Evolutionary conservation across 805 yeast species (phyloP).

Genomic region (Barnettozyma wickerhamii): DNA sequence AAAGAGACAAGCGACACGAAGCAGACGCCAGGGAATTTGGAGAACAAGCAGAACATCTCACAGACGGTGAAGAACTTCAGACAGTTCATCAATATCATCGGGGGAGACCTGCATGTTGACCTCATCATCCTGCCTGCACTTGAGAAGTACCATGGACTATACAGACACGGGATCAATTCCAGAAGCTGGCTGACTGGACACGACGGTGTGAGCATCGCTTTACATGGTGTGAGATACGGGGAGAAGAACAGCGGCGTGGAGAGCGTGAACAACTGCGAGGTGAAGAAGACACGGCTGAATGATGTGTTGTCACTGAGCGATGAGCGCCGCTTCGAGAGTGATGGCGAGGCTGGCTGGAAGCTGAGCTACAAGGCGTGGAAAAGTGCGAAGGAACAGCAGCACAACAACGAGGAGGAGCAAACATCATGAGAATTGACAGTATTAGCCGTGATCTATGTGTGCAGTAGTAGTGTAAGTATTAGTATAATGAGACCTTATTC

Average conservation of each 20-base stretch:
- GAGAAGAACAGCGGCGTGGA: slow-evolving; percentile 26
- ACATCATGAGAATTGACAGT: no score
- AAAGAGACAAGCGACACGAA: slow-evolving; percentile 14
- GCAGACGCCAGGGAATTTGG: slow-evolving; percentile 39
- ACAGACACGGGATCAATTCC: slow-evolving; percentile 65
- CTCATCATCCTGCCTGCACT: slow-evolving; percentile 63
- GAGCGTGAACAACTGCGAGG: slow-evolving; percentile 10
- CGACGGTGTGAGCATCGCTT: slow-evolving; percentile 72
- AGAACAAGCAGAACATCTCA: slow-evolving; percentile 27
- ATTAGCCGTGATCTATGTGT: no score
- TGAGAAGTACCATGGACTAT: slow-evolving; percentile 58
- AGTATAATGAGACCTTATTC: no score
- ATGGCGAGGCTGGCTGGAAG: slow-evolving; percentile 15
- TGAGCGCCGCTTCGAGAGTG: slow-evolving; percentile 3
- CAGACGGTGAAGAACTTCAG: slow-evolving; percentile 26
- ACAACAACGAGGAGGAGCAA: slow-evolving; percentile 6
- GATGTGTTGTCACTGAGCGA: slow-evolving; percentile 16
- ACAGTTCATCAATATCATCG: slow-evolving; percentile 25
- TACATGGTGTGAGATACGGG: slow-evolving; percentile 39
- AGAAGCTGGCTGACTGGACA: slow-evolving; percentile 71
- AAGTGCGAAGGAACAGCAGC: slow-evolving; percentile 15
- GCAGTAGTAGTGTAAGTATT: no score
- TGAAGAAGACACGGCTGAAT: slow-evolving; percentile 22
- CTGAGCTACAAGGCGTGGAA: slow-evolving; percentile 21
- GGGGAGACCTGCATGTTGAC: slow-evolving; percentile 32